phyloP scores from a whole-genome alignment of 1,284 basidiomycete species.

The Malassezia sp. region DNA sequence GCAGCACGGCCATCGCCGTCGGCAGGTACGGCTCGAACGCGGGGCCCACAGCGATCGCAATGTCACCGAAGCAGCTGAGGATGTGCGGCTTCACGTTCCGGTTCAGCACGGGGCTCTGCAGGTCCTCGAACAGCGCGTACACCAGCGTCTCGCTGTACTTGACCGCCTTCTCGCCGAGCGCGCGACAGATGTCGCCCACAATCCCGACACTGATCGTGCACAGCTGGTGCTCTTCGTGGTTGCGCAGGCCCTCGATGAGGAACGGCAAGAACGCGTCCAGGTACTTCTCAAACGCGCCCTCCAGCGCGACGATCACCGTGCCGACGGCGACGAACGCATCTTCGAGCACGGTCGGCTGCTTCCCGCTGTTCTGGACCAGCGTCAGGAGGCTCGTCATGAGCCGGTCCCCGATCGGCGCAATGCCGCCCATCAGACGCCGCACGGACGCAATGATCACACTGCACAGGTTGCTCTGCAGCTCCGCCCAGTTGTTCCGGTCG shows the following conservation, averaged over 20 bases:
- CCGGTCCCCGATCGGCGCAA: constrained; percentile 78
- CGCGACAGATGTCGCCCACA: constrained; percentile 87
- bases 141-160: constrained; percentile 81
- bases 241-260: constrained; percentile 76
- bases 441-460: constrained; percentile 49
- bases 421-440: constrained; percentile 64
- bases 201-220: constrained; percentile 91
- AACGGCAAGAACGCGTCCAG: constrained; percentile 79
- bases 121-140: constrained; percentile 76
- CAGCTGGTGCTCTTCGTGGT: constrained; percentile 87
- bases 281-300: constrained; percentile 74
- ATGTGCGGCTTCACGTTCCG: constrained; percentile 94
- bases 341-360: constrained; percentile 89
- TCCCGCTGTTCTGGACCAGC: constrained; percentile 70
- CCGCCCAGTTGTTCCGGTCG: constrained; percentile 97
- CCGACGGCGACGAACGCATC: constrained; percentile 93
- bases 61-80: constrained; percentile 88
- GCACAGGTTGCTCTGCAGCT: constrained; percentile 90
- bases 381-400: constrained; percentile 87
- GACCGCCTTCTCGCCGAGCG: constrained; percentile 68
- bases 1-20: constrained; percentile 79
- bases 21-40: constrained; percentile 79
- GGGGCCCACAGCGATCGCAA: constrained; percentile 77
- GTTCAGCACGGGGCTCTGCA: constrained; percentile 80
- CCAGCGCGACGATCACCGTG: constrained; percentile 61